Base-by-base conservation (phyloP, 345 rosid genomes). In the Tarenaya hassleriana region DNA sequence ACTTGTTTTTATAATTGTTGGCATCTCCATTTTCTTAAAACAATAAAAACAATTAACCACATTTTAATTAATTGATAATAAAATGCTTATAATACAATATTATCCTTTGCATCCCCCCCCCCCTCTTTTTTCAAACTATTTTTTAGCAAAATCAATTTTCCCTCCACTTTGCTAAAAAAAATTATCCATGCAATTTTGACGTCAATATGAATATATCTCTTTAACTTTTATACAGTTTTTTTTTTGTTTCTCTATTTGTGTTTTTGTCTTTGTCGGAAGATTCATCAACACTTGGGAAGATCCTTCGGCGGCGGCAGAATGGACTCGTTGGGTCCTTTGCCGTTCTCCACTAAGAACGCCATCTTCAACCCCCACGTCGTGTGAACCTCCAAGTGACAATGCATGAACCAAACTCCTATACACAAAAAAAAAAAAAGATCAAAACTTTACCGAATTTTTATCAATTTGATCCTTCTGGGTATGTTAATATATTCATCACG, bases 331-430 rank as follows among this genome's bases (percentile, higher is more conserved):
- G 84, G 89, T 32, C 91, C 94, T 74, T 81, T 92, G 19, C 97
- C 99, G 40, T 88, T 88, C 34, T 83, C 94, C 68, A 88, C 99
- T 72, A 85, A 63, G 62, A 92, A 92, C 4, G 98, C 96, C 98
- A 92, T 92, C 77, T 85, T 92, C 8, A 92, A 72, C 50, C 98
- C 98, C 98, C 98, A 92, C 38, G 96, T 82, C 15, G 98, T 92
- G 73, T 92, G 98, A 47, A 88, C 77, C 72, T 91, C 98, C 69
- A 91, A 66, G 77, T 90, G 97, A 51, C 97, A 90, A 63, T 90
- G 98, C 92, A 91, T 62, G 67, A 92, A 88, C 98, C 97, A 92
- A 17, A 92, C 91, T 11, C 98, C 97, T 92, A 61, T 11, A 43
- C 4, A 10, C 42, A 13, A 20, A 16, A 2, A 45, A 37, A 67